Evolutionary conservation across 108 stramenopile genomes (phyloP).

Genomic region (Epithemia pelagica): DNA sequence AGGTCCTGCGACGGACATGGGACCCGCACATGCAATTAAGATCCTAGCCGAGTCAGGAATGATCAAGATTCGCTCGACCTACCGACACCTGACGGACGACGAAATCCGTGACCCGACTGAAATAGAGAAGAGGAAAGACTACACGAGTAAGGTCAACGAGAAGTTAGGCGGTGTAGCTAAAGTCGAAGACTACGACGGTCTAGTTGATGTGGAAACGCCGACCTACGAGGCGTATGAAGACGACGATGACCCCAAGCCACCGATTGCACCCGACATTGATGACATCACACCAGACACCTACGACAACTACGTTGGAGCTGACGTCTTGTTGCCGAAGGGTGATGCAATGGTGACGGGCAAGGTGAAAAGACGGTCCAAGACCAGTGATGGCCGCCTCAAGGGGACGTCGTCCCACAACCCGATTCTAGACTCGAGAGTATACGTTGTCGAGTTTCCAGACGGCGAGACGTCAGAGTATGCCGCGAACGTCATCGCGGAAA

Average conservation of each 20-base stretch:
- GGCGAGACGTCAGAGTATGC: constrained; percentile 34
- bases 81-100: not conserved
- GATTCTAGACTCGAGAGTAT: constrained; percentile 21
- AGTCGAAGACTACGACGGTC: not conserved
- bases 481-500: constrained; percentile 54
- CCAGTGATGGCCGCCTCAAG: constrained; percentile 22
- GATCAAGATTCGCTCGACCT: too few relatives aligned
- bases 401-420: too few relatives aligned
- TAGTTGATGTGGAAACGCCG: not conserved
- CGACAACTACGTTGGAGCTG: constrained; percentile 26
- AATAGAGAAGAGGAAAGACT: not conserved
- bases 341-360: constrained; percentile 3
- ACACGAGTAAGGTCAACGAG: not conserved
- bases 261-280: not conserved
- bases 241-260: not conserved
- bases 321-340: not conserved
- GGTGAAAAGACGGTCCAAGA: constrained; percentile 16
- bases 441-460: constrained; percentile 44
- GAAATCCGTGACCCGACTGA: not conserved
- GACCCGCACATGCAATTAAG: constrained; percentile 37
- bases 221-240: not conserved
- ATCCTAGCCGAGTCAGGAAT: constrained; percentile 19
- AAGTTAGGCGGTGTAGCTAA: not conserved
- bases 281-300: not conserved
- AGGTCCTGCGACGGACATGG: constrained; percentile 29